Conservation (phyloP, 768 basidiomycete genomes). For the Pilatotrama ljubarskyi region DNA sequence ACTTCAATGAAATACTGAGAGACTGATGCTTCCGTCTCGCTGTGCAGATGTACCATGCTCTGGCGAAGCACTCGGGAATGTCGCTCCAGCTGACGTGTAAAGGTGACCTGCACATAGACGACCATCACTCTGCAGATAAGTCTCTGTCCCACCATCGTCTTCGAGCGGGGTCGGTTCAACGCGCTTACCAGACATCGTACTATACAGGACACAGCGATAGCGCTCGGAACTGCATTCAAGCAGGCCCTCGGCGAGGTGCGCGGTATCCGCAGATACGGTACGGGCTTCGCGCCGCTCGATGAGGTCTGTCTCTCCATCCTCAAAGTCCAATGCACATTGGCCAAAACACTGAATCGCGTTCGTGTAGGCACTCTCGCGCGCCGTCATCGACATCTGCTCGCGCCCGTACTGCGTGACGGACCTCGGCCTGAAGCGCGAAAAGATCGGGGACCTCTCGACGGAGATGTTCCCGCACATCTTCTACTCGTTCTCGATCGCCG, state of each 20-base stretch:
- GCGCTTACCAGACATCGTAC: slow-evolving; percentile 20
- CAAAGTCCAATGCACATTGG: neutral
- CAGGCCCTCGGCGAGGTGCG: slow-evolving; percentile 91
- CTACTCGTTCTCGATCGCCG: slow-evolving; percentile 96
- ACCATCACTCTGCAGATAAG: slow-evolving; percentile 99
- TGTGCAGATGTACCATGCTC: slow-evolving; percentile 91
- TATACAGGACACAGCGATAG: slow-evolving; percentile 86
- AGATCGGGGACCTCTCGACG: slow-evolving; percentile 91
- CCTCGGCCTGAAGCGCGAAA: slow-evolving; percentile 83
- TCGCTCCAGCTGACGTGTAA: slow-evolving; percentile 88
- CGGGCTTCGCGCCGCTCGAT: slow-evolving; percentile 94
- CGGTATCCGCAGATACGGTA: slow-evolving; percentile 94
- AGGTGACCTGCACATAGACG: slow-evolving; percentile 97
- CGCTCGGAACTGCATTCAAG: slow-evolving; percentile 89
- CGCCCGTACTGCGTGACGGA: slow-evolving; percentile 95
- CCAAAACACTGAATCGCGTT: neutral
- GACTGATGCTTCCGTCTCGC: neutral
- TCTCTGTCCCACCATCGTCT: slow-evolving; percentile 32
- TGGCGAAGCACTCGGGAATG: slow-evolving; percentile 96
- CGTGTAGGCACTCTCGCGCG: slow-evolving; percentile 84
- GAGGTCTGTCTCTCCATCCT: slow-evolving; percentile 57
- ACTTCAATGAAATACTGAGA: neutral
- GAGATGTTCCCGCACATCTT: slow-evolving; percentile 99
- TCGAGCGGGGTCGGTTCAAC: no score
- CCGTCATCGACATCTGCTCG: slow-evolving; percentile 98